These are phyloP conservation scores for Claviceps sp. DNA, from an alignment of 2,329 filamentous ascomycete species.

Conservation along the genomic window DNA sequence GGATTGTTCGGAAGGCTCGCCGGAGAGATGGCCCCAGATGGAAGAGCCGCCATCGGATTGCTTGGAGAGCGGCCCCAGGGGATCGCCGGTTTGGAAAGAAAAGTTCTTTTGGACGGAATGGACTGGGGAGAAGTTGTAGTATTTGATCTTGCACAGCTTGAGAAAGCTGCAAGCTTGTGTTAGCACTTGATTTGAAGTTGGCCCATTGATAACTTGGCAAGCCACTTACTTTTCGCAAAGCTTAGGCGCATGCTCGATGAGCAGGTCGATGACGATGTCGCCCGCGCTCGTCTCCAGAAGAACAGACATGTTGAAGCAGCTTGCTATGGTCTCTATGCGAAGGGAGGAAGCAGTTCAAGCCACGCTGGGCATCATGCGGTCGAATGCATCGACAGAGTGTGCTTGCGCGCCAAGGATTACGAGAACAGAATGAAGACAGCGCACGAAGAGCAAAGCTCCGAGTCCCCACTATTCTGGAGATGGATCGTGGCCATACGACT, in stretches of 20 bases:
- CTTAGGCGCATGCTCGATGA: conserved; percentile 78
- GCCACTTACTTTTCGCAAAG: conserved; percentile 79
- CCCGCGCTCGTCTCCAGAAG: conserved; percentile 85
- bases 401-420: background rate
- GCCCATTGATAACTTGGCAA: conserved; percentile 9
- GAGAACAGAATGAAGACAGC: background rate
- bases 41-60: conserved; percentile 87
- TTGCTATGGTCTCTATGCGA: background rate
- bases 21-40: conserved; percentile 76
- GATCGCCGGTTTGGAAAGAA: conserved; percentile 92
- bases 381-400: background rate
- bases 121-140: conserved; percentile 93
- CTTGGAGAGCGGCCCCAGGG: conserved; percentile 70
- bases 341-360: background rate
- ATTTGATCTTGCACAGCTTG: conserved; percentile 97
- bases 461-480: no score
- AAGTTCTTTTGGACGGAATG: conserved; percentile 91
- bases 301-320: conserved; percentile 57
- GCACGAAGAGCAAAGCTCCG: no score
- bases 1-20: conserved; percentile 52
- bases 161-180: conserved; percentile 56
- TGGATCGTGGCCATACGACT: no score
- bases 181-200: conserved; percentile 15
- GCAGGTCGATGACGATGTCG: conserved; percentile 87
- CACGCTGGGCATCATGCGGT: background rate